Percentiles rank a stretch among this genome's conserved stretches.
phyloP scores from a whole-genome alignment of 2,329 filamentous ascomycete species.

The Xylariaceae sp. region DNA sequence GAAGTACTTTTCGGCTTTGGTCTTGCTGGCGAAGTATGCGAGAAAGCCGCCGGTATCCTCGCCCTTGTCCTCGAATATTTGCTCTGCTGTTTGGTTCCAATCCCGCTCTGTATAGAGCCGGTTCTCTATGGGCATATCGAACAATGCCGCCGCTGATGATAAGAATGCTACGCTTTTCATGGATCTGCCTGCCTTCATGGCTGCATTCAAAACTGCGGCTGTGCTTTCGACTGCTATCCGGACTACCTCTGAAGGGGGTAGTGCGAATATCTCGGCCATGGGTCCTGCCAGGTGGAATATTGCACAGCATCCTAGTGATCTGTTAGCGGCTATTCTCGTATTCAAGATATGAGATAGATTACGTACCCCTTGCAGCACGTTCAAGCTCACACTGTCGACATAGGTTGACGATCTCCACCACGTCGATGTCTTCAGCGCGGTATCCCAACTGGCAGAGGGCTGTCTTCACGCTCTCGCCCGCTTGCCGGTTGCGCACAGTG shows the following conservation, averaged over 20 bases:
- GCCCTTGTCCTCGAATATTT: conserved; percentile 17
- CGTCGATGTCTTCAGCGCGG: conserved; percentile 21
- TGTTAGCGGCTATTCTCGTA: background rate
- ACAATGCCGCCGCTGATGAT: conserved; percentile 27
- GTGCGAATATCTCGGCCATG: conserved; percentile 22
- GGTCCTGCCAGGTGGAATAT: conserved; percentile 29
- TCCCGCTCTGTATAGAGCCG: conserved; percentile 24
- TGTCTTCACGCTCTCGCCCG: conserved; percentile 25
- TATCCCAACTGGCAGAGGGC: conserved; percentile 23
- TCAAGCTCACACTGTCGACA: conserved; percentile 23
- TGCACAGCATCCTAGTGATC: conserved; percentile 24
- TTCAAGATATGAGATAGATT: background rate
- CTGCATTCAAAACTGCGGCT: conserved; percentile 22
- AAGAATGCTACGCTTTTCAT: conserved; percentile 25
- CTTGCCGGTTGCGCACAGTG: conserved; percentile 25
- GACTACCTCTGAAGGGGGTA: conserved; percentile 25
- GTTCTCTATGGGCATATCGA: conserved; percentile 21
- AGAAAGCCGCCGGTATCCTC: conserved; percentile 21
- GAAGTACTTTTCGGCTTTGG: conserved; percentile 25
- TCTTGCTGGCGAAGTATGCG: conserved; percentile 29
- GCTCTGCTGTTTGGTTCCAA: conserved; percentile 27
- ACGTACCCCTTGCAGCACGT: conserved; percentile 23
- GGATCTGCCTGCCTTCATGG: conserved; percentile 18
- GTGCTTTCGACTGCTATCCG: conserved; percentile 23
- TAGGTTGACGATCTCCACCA: conserved; percentile 26